Percentiles rank a stretch among this genome's conserved stretches.
phyloP scores from a whole-genome alignment of 176 grass and related monocot species.

The Otatea glauca region DNA sequence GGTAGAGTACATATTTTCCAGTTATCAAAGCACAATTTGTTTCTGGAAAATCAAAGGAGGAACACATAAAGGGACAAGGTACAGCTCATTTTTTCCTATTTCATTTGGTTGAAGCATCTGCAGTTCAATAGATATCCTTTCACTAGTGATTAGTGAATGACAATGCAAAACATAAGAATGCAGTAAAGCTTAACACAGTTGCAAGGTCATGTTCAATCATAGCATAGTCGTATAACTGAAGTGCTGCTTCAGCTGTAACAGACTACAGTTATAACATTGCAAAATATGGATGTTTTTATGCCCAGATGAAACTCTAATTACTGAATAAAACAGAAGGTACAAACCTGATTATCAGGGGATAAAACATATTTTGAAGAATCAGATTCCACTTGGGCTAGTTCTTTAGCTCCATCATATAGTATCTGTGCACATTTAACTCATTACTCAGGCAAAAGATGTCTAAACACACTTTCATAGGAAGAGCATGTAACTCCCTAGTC shows the following conservation, averaged over 20 bases:
- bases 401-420: constrained; percentile 92
- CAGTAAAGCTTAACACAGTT: background rate
- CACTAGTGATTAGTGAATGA: background rate
- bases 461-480: constrained; percentile 31
- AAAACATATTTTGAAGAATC: constrained; percentile 76
- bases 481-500: constrained; percentile 26
- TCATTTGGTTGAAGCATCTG: background rate
- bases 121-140: background rate
- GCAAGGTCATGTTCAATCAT: constrained; percentile 29
- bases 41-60: background rate
- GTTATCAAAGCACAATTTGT: background rate
- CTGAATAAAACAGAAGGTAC: constrained; percentile 5
- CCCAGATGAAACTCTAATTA: background rate
- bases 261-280: background rate
- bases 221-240: background rate
- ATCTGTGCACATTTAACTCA: constrained; percentile 60
- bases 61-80: background rate
- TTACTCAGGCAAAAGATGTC: constrained; percentile 18
- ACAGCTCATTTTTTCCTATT: background rate
- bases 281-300: constrained; percentile 12
- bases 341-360: constrained; percentile 76
- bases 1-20: background rate
- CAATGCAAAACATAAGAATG: constrained; percentile 10
- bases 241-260: constrained; percentile 1
- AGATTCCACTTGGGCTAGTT: constrained; percentile 75